These are phyloP conservation scores for Trichaptum fuscoviolaceum DNA, from an alignment of 768 basidiomycete species.

Conservation along the genomic window DNA sequence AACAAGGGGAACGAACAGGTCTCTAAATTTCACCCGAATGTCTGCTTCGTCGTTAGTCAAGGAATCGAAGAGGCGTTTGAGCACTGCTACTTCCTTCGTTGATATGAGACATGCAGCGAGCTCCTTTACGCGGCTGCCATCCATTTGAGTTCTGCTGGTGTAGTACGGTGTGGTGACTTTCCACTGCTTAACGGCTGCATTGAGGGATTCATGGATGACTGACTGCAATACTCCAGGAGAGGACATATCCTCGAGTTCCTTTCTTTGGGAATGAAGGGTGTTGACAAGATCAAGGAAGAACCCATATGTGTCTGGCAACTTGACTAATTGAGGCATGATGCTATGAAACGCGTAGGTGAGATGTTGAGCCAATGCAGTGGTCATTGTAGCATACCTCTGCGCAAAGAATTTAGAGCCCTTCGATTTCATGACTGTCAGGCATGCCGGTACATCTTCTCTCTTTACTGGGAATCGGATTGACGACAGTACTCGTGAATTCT, in stretches of 20 bases:
- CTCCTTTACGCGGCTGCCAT: neutral
- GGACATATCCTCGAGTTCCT: neutral
- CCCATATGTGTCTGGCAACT: conserved; percentile 1
- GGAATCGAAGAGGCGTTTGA: neutral
- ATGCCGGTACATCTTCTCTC: neutral
- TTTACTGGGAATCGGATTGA: neutral
- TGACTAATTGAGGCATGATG: conserved; percentile 7
- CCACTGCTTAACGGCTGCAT: neutral
- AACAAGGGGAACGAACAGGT: neutral
- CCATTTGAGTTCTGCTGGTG: neutral
- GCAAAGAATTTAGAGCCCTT: conserved; percentile 1
- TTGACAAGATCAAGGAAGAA: conserved; percentile 2
- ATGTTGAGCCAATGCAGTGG: neutral
- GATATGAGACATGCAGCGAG: neutral
- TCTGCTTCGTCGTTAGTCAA: neutral
- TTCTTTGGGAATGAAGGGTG: neutral
- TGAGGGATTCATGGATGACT: neutral
- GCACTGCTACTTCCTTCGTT: neutral
- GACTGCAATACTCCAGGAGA: neutral
- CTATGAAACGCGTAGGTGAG: neutral
- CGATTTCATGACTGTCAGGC: neutral
- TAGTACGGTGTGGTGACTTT: neutral
- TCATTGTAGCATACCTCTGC: conserved; percentile 2
- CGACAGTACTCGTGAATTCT: neutral
- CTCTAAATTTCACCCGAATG: neutral